These are phyloP conservation scores for Prillingera fragicola DNA, from an alignment of 1,284 basidiomycete genomes.

Conservation along the genomic window DNA sequence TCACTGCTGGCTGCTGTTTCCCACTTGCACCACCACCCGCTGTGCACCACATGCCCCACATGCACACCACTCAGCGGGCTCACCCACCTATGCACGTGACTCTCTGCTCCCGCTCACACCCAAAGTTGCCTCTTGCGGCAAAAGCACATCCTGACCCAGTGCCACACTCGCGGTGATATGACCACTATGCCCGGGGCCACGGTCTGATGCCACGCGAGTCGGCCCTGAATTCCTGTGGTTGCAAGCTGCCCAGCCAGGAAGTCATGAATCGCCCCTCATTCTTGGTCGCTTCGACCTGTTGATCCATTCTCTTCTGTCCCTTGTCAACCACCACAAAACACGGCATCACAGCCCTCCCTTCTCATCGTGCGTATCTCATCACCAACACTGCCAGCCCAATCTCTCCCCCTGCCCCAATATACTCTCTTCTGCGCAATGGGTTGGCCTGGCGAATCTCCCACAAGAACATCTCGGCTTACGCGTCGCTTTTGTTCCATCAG, in stretches of 20 bases:
- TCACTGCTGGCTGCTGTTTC: no score
- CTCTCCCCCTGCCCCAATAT: not conserved
- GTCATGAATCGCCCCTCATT: no score
- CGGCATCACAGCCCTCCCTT: not conserved
- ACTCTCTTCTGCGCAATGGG: not conserved
- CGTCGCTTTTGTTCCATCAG: not conserved
- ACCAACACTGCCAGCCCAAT: no score
- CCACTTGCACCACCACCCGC: no score
- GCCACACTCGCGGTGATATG: not conserved
- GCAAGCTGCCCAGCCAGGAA: no score
- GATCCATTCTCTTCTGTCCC: not conserved
- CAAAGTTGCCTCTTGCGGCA: no score
- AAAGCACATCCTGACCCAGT: no score
- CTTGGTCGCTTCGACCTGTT: not conserved
- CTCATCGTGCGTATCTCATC: not conserved
- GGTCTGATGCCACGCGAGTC: no score
- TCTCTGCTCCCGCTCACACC: no score
- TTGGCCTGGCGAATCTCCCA: not conserved
- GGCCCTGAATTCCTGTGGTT: no score
- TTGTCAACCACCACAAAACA: not conserved
- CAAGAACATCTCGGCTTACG: slow-evolving; percentile 4
- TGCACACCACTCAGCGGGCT: not conserved
- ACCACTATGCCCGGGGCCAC: no score
- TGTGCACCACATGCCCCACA: not conserved
- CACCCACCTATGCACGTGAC: not conserved